phyloP scores from a whole-genome alignment of 306 rosid species.

The Neltuma alba region DNA sequence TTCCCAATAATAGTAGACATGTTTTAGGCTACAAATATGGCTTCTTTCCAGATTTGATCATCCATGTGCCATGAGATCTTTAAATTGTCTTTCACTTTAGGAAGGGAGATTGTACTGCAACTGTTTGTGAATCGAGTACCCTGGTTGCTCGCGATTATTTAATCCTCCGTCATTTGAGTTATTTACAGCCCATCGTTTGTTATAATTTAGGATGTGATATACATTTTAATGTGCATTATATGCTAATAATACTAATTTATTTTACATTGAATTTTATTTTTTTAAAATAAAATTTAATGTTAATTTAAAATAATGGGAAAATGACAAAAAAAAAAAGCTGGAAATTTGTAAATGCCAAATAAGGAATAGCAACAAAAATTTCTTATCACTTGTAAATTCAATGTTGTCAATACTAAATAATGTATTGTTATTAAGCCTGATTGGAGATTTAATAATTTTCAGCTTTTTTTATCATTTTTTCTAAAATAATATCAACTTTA shows the following conservation, averaged over 20 bases:
- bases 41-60: slow-evolving; percentile 38
- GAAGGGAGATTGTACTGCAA: slow-evolving; percentile 40
- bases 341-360: no score
- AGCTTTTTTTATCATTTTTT: no score
- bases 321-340: no score
- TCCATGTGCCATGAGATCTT: slow-evolving; percentile 32
- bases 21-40: slow-evolving; percentile 44
- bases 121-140: background rate
- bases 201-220: background rate
- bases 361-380: no score
- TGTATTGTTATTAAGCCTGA: no score
- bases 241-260: background rate
- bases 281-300: background rate
- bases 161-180: background rate
- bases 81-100: slow-evolving; percentile 34
- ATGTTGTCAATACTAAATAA: no score
- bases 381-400: no score
- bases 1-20: slow-evolving; percentile 63
- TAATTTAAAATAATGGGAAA: no score
- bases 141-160: background rate
- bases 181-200: background rate
- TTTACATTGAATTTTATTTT: background rate
- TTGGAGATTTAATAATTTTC: no score
- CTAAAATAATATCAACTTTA: no score
- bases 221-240: background rate